Evolutionary conservation across 129 eudicot species (phyloP), one percentile per base, ranked within the genome.

Genomic region (Chrysanthemum lavandulifolium): DNA sequence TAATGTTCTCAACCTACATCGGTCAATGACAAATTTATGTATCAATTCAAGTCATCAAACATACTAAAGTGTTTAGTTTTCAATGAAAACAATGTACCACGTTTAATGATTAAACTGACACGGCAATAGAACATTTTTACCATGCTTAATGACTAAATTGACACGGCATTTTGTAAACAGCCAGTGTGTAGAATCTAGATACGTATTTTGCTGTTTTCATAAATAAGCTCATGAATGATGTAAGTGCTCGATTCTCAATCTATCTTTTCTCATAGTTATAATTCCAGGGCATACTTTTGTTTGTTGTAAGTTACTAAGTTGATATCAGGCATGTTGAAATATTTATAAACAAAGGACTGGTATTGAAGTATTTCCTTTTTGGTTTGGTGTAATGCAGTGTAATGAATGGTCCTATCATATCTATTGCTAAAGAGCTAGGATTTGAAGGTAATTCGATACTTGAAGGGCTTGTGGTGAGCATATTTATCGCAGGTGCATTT

Each of bases 381-480:
- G 58, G 49, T 45, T 65, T 36, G 19, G 65, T 75, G 64, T 74
- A 67, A 55, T 85, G 82, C 81, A 91, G 97, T 45, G 91, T 87
- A 53, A 85, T 87, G 97, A 91, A 91, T 82, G 97, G 97, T 9
- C 97, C 97, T 57, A 88, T 91, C 69, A 76, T 87, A 52, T 78
- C 91, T 60, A 76, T 87, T 64, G 89, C 97, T 21, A 85, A 76
- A 69, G 97, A 88, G 82, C 91, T 87, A 73, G 95, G 97, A 55
- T 91, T 91, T 84, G 91, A 86, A 55, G 95, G 97, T 14, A 86
- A 91, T 79, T 82, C 97, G 43, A 68, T 91, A 75, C 87, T 91
- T 15, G 95, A 91, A 73, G 97, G 97, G 60, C 86, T 91, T 73
- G 97, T 91, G 51, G 95, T 91, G 66, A 91, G 97, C 87, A 91